A percentile compares a stretch with the other conserved stretches of the same genome.
phyloP scores from a whole-genome alignment of 352 stramenopile species.

The Stramenopiles sp. region DNA sequence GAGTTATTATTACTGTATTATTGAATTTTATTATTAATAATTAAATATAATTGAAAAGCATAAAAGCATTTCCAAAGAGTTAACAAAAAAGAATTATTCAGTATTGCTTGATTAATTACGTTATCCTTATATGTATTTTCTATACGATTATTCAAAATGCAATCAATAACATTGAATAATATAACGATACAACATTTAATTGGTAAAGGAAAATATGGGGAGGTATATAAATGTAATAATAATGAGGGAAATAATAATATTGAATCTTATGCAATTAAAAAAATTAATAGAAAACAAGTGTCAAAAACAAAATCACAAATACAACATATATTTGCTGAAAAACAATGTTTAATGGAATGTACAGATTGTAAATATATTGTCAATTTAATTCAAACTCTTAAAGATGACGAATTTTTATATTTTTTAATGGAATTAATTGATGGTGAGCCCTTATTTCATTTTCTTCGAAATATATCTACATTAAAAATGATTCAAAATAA shows the following conservation, averaged over 20 bases:
- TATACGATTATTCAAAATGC: too few relatives aligned
- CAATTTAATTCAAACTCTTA: constrained; percentile 21
- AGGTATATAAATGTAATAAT: background rate
- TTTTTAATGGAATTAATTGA: constrained; percentile 24
- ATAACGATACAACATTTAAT: background rate
- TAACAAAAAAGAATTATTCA: too few relatives aligned
- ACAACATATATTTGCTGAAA: constrained; percentile 6
- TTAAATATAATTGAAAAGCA: too few relatives aligned
- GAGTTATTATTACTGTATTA: too few relatives aligned
- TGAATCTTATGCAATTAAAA: background rate
- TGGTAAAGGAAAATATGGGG: background rate
- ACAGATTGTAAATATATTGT: constrained; percentile 21
- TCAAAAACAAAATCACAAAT: background rate
- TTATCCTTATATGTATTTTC: too few relatives aligned
- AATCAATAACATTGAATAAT: too few relatives aligned
- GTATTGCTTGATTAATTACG: too few relatives aligned
- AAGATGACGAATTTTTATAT: constrained; percentile 26
- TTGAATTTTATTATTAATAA: too few relatives aligned
- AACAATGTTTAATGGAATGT: background rate
- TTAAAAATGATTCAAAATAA: background rate
- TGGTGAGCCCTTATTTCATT: background rate
- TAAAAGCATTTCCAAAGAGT: too few relatives aligned
- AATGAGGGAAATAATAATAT: background rate
- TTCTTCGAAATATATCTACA: background rate
- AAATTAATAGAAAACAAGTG: background rate